Conservation (phyloP, 208 protist species). For the Spironucleus salmonicida region DNA sequence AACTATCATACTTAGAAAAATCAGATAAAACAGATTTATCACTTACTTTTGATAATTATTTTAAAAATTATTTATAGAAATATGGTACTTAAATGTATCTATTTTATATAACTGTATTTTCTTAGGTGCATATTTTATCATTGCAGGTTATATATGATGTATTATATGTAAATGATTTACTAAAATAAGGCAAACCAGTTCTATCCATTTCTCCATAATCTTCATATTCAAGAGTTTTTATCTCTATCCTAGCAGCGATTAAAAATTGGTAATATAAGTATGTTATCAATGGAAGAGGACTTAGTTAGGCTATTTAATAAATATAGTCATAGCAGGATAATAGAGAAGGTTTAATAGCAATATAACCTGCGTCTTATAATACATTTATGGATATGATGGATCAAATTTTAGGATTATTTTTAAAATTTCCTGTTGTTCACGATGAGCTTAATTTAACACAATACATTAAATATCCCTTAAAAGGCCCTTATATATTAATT, state of each 20-base stretch:
- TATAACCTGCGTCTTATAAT: too few species aligned
- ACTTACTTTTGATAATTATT: slow-evolving; percentile 5
- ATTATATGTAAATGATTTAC: neutral
- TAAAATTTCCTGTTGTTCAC: too few species aligned
- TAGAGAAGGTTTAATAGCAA: too few species aligned
- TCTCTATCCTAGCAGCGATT: neutral
- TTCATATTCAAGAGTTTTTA: neutral
- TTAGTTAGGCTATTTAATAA: too few species aligned
- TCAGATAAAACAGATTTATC: too few species aligned
- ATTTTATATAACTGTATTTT: neutral
- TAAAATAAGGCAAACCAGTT: neutral
- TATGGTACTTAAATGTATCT: neutral
- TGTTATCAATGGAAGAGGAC: neutral
- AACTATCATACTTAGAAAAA: too few species aligned
- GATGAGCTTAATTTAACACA: too few species aligned
- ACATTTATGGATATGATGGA: too few species aligned
- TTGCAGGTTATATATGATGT: neutral
- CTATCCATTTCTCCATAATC: neutral
- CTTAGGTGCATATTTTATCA: neutral
- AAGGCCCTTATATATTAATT: too few species aligned
- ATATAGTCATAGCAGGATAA: too few species aligned
- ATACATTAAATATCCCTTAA: too few species aligned
- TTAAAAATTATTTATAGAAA: neutral
- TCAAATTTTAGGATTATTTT: too few species aligned
- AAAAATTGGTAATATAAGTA: neutral